Percentiles rank a stretch among this genome's conserved stretches.
Conservation (phyloP, 2,329 filamentous ascomycete genomes). For the Pseudogymnoascus sp. region DNA sequence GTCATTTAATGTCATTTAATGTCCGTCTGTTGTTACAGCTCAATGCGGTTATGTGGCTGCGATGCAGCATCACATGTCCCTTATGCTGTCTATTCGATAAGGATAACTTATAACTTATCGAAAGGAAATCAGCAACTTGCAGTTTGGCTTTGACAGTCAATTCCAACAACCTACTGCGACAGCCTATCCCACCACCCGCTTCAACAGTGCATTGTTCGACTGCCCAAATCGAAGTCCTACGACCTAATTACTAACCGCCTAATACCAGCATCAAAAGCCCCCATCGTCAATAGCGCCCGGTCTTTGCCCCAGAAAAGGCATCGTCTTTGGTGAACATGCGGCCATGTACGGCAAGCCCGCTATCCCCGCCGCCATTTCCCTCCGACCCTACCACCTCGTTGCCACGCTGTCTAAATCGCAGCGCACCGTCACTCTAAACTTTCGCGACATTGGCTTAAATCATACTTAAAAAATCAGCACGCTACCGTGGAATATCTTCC, state of each 20-base stretch:
- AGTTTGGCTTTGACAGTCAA: not conserved
- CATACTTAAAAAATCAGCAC: slow-evolving; percentile 94
- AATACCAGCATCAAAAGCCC: slow-evolving; percentile 37
- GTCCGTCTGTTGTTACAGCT: not conserved
- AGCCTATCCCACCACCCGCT: not conserved
- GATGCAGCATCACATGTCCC: not conserved
- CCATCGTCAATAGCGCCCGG: slow-evolving; percentile 69
- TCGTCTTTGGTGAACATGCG: slow-evolving; percentile 94
- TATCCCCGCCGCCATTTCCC: slow-evolving; percentile 87
- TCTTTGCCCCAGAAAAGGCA: slow-evolving; percentile 95
- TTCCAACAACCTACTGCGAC: not conserved
- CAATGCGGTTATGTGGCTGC: not conserved
- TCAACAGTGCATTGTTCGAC: not conserved
- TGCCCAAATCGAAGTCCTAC: not conserved
- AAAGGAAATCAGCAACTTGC: not conserved
- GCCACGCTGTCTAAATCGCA: slow-evolving; percentile 92
- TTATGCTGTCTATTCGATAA: not conserved
- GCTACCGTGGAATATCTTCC: slow-evolving; percentile 78
- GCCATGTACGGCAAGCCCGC: slow-evolving; percentile 96
- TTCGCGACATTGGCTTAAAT: slow-evolving; percentile 80
- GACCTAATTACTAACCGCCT: not conserved
- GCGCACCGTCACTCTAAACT: slow-evolving; percentile 77
- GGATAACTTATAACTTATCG: not conserved
- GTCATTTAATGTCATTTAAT: not conserved
- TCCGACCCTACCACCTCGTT: slow-evolving; percentile 93